Evolutionary conservation across 768 basidiomycete genomes (phyloP).

Genomic region (Polyporus arcularius): DNA sequence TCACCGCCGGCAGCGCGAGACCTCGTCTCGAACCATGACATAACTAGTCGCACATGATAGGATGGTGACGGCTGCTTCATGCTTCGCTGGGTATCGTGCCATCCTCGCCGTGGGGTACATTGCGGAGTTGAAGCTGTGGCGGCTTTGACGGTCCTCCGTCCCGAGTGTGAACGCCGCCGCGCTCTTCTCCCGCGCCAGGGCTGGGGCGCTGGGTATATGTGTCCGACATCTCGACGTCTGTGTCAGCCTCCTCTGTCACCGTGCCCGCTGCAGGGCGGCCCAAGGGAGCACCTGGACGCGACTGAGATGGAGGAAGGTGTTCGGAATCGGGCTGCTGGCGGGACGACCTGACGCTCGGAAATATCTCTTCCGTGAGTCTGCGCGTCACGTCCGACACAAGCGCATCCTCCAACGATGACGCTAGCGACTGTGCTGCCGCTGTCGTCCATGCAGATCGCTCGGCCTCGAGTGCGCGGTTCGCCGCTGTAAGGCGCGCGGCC

Average conservation of each 20-base stretch:
- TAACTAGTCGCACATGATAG: too few relatives aligned
- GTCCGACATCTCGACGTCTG: not conserved
- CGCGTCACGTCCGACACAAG: conserved; percentile 10
- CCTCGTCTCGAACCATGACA: too few relatives aligned
- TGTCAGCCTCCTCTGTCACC: not conserved
- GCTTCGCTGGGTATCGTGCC: too few relatives aligned
- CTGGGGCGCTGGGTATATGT: not conserved
- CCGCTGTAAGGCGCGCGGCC: conserved; percentile 17
- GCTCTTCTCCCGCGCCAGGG: not conserved
- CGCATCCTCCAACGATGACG: conserved; percentile 12
- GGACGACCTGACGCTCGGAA: not conserved
- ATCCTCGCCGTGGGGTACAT: too few relatives aligned
- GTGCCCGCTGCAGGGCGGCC: not conserved
- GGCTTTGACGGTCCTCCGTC: too few relatives aligned
- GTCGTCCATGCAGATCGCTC: conserved; percentile 18
- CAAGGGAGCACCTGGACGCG: not conserved
- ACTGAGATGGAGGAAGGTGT: not conserved
- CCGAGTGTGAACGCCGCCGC: not conserved
- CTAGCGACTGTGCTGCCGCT: conserved; percentile 21
- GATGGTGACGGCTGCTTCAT: too few relatives aligned
- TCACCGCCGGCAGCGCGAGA: too few relatives aligned
- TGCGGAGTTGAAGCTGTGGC: too few relatives aligned
- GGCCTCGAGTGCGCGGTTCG: conserved; percentile 17
- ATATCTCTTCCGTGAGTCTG: conserved; percentile 4
- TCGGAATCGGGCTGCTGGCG: not conserved